Conservation (phyloP, 2,329 filamentous ascomycete species). For the Monosporascus sp. region DNA sequence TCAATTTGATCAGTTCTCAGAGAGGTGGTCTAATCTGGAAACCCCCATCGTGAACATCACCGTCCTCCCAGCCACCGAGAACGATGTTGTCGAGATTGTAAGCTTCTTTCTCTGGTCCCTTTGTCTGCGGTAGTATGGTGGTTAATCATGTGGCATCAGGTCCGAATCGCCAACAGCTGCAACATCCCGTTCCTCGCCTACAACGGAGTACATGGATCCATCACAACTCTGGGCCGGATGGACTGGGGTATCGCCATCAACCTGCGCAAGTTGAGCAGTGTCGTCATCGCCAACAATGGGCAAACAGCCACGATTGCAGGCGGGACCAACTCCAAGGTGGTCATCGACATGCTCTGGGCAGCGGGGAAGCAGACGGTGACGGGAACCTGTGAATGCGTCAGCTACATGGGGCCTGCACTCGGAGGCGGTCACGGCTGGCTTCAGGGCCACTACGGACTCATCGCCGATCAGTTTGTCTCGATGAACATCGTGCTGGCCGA, state of each 20-base stretch:
- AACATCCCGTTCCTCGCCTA: conserved; percentile 46
- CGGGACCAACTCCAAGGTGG: conserved; percentile 38
- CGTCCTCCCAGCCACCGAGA: conserved; percentile 28
- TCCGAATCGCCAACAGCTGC: conserved; percentile 42
- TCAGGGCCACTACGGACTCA: conserved; percentile 36
- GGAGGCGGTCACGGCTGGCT: conserved; percentile 43
- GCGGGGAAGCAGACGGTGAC: conserved; percentile 47
- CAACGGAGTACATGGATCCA: conserved; percentile 47
- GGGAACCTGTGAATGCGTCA: conserved; percentile 49
- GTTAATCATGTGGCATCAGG: conserved; percentile 21
- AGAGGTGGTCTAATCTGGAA: conserved; percentile 27
- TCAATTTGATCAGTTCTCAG: conserved; percentile 21
- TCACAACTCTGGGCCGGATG: conserved; percentile 44
- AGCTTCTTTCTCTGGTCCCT: conserved; percentile 6
- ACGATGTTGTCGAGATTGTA: conserved; percentile 33
- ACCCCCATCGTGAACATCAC: conserved; percentile 29
- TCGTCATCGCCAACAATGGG: conserved; percentile 37
- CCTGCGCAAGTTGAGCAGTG: conserved; percentile 37
- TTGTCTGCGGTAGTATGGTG: background rate
- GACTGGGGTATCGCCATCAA: conserved; percentile 46
- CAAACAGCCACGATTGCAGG: conserved; percentile 44
- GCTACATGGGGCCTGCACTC: conserved; percentile 35
- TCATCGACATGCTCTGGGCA: conserved; percentile 44
- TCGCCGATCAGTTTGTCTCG: conserved; percentile 35
- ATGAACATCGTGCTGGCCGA: conserved; percentile 37